Conservation (phyloP, 2,329 filamentous ascomycete genomes). For the Talaromyces sp. region DNA sequence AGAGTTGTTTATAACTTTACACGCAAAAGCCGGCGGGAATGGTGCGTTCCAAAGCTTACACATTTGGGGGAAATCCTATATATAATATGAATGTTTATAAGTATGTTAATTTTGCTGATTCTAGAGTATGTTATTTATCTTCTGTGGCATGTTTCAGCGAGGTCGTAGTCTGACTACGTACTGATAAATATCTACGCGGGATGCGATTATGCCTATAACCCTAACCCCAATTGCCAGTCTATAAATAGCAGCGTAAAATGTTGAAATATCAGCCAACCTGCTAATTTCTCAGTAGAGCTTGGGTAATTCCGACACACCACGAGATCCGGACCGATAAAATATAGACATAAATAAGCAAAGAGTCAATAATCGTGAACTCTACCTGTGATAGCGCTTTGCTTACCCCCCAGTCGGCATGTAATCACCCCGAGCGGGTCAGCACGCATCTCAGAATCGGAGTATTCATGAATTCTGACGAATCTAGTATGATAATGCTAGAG, state of each 20-base stretch:
- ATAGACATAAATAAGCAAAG: neutral
- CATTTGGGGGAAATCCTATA: too few species aligned
- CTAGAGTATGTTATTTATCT: neutral
- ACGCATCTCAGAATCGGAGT: too few species aligned
- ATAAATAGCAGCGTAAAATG: neutral
- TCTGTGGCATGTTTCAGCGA: neutral
- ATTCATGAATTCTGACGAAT: too few species aligned
- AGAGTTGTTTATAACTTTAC: too few species aligned
- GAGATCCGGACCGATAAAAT: neutral
- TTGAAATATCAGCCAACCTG: neutral
- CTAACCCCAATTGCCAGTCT: neutral
- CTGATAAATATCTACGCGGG: neutral
- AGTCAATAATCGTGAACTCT: neutral
- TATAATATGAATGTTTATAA: neutral
- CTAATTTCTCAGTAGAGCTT: neutral
- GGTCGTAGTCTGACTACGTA: neutral
- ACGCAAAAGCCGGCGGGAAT: too few species aligned
- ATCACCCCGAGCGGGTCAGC: neutral
- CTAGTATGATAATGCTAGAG: too few species aligned
- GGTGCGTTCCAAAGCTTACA: too few species aligned
- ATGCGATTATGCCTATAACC: neutral
- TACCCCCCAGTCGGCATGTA: neutral
- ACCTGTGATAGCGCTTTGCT: neutral
- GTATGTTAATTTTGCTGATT: neutral
- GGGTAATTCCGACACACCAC: neutral